These are phyloP conservation scores for Melampsora occidentalis DNA, from an alignment of 1,284 basidiomycete genomes.

Conservation along the genomic window DNA sequence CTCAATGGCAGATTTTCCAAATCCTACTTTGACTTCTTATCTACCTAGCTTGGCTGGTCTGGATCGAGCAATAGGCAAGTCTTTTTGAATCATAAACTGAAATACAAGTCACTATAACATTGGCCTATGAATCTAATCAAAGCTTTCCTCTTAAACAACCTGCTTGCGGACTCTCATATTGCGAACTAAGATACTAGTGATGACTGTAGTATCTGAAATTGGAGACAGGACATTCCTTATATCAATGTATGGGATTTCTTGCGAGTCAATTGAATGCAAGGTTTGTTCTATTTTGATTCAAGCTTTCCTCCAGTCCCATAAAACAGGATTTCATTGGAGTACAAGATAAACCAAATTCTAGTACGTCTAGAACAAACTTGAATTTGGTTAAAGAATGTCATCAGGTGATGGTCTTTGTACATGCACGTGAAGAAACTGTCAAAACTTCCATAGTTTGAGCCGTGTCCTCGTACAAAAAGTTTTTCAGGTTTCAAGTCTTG, in stretches of 20 bases:
- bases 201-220: slow-evolving; percentile 54
- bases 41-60: slow-evolving; percentile 40
- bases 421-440: slow-evolving; percentile 96
- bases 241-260: slow-evolving; percentile 95
- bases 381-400: slow-evolving; percentile 86
- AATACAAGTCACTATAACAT: background rate
- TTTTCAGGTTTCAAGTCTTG: slow-evolving; percentile 65
- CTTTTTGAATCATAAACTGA: background rate
- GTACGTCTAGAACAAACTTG: slow-evolving; percentile 75
- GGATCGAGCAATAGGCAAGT: slow-evolving; percentile 39
- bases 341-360: slow-evolving; percentile 80
- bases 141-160: background rate
- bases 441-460: slow-evolving; percentile 87
- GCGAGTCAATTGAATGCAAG: slow-evolving; percentile 79
- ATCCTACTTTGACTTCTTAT: slow-evolving; percentile 2
- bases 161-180: background rate
- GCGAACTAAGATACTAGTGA: background rate
- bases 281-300: slow-evolving; percentile 98
- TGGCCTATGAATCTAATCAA: background rate
- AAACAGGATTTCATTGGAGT: slow-evolving; percentile 98
- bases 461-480: slow-evolving; percentile 89
- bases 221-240: slow-evolving; percentile 98
- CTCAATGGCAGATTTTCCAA: background rate
- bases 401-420: slow-evolving; percentile 99
- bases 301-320: slow-evolving; percentile 91